A percentile compares a stretch with the other conserved stretches of the same genome.
Conservation (phyloP, 75 land plant species). For the Larix kaempferi region DNA sequence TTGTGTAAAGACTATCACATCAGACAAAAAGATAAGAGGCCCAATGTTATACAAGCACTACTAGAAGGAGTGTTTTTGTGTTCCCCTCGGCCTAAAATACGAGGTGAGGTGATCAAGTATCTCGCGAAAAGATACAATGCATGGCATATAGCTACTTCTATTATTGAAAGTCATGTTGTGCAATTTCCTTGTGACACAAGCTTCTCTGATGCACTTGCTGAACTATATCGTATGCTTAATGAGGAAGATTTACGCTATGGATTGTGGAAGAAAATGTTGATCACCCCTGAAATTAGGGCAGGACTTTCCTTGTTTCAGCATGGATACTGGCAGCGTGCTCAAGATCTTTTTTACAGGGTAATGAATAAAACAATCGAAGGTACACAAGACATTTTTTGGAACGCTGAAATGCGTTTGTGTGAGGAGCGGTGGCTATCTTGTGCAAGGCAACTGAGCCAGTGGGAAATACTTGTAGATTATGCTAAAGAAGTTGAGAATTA, state of each 20-base stretch:
- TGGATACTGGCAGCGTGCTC: conserved; percentile 95
- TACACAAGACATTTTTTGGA: conserved; percentile 71
- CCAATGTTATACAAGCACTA: conserved; percentile 97
- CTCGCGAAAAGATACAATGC: conserved; percentile 95
- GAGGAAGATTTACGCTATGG: conserved; percentile 96
- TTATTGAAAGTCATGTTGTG: conserved; percentile 94
- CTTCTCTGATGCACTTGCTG: conserved; percentile 89
- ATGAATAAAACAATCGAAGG: conserved; percentile 93
- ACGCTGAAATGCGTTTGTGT: conserved; percentile 98
- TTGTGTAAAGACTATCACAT: conserved; percentile 89
- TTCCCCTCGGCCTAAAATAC: conserved; percentile 93
- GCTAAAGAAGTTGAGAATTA: conserved; percentile 86
- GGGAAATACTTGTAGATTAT: conserved; percentile 88
- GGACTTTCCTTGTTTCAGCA: conserved; percentile 95
- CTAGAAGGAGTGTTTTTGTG: conserved; percentile 90
- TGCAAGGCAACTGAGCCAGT: conserved; percentile 85
- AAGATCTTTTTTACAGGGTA: conserved; percentile 82
- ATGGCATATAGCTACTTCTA: conserved; percentile 86
- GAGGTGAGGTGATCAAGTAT: conserved; percentile 94
- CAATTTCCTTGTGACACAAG: conserved; percentile 78
- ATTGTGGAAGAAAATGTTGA: conserved; percentile 81
- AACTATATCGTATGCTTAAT: conserved; percentile 85
- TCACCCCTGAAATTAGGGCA: conserved; percentile 83
- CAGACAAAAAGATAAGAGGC: conserved; percentile 76
- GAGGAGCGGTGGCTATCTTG: conserved; percentile 94